Conservation (phyloP, 2,329 filamentous ascomycete genomes). For the Stachybotrys chartarum region DNA sequence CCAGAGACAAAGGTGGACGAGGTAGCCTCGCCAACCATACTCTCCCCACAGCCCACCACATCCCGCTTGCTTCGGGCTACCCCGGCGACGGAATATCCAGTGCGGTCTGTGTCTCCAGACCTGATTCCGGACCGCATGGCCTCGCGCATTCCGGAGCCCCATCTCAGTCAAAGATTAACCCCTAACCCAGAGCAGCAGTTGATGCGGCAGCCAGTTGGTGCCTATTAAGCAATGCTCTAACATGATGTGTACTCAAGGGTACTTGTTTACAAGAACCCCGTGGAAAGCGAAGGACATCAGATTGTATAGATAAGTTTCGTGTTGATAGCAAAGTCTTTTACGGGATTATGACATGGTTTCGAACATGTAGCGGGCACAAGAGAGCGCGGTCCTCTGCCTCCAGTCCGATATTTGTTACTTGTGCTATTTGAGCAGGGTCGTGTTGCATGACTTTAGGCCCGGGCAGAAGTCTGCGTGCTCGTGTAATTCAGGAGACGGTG, state of each 20-base stretch:
- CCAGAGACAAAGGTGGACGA: constrained; percentile 35
- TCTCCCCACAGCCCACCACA: constrained; percentile 48
- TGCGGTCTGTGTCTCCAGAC: constrained; percentile 51
- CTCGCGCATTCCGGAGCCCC: constrained; percentile 45
- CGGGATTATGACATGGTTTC: too few relatives aligned
- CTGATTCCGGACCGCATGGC: constrained; percentile 57
- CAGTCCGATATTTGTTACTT: too few relatives aligned
- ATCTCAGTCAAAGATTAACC: constrained; percentile 35
- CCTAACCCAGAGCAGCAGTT: constrained; percentile 40
- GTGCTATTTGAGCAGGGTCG: too few relatives aligned
- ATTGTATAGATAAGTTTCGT: constrained; percentile 6
- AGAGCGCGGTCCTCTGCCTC: too few relatives aligned
- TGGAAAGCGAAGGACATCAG: constrained; percentile 2
- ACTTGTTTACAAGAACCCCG: too few relatives aligned
- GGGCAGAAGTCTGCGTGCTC: too few relatives aligned
- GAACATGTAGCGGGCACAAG: too few relatives aligned
- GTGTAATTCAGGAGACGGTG: too few relatives aligned
- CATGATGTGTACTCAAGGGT: too few relatives aligned
- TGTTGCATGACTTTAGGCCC: too few relatives aligned
- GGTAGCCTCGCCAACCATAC: constrained; percentile 36
- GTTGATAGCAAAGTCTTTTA: too few relatives aligned
- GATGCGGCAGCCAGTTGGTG: constrained; percentile 7
- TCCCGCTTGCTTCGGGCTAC: constrained; percentile 46
- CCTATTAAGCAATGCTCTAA: background rate
- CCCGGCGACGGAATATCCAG: constrained; percentile 46